These are phyloP conservation scores for Aspergillus ruber DNA, from an alignment of 2,329 filamentous ascomycete genomes.

Conservation along the genomic window DNA sequence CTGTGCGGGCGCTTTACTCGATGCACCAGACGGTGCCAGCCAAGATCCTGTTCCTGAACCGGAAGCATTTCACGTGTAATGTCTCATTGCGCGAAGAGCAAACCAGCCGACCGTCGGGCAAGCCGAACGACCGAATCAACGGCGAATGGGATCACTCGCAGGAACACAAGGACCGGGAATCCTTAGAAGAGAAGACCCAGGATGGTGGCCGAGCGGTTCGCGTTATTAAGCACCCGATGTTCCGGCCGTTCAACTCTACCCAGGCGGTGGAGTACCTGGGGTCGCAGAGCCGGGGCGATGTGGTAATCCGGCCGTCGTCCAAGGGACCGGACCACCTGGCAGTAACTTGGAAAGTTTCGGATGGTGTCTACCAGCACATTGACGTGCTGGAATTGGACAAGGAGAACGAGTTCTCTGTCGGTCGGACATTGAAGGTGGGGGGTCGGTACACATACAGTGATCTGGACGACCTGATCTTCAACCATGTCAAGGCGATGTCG, in stretches of 20 bases:
- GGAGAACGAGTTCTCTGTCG: conserved; percentile 92
- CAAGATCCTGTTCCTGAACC: conserved; percentile 81
- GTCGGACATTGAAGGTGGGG: conserved; percentile 74
- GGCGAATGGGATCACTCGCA: conserved; percentile 82
- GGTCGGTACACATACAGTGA: conserved; percentile 90
- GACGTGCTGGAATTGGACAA: conserved; percentile 96
- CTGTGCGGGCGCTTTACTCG: conserved; percentile 67
- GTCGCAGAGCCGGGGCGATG: conserved; percentile 76
- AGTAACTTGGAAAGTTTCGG: conserved; percentile 95
- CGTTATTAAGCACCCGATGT: conserved; percentile 96
- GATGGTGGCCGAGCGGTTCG: conserved; percentile 78
- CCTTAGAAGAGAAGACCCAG: conserved; percentile 78
- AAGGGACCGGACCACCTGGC: conserved; percentile 93
- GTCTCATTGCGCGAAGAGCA: conserved; percentile 78
- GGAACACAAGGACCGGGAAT: conserved; percentile 75
- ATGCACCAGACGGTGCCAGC: conserved; percentile 79
- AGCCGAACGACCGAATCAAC: conserved; percentile 62
- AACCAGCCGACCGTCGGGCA: conserved; percentile 65
- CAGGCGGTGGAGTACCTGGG: conserved; percentile 93
- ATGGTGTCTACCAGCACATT: conserved; percentile 94
- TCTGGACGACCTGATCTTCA: conserved; percentile 93
- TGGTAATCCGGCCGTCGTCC: conserved; percentile 90
- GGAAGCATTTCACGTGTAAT: conserved; percentile 75
- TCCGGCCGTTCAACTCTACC: conserved; percentile 83
- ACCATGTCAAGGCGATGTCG: conserved; percentile 96